A percentile compares a stretch with the other conserved stretches of the same genome.
These are phyloP conservation scores for Tricharina praecox DNA, from an alignment of 495 filamentous ascomycete genomes.

Conservation along the genomic window DNA sequence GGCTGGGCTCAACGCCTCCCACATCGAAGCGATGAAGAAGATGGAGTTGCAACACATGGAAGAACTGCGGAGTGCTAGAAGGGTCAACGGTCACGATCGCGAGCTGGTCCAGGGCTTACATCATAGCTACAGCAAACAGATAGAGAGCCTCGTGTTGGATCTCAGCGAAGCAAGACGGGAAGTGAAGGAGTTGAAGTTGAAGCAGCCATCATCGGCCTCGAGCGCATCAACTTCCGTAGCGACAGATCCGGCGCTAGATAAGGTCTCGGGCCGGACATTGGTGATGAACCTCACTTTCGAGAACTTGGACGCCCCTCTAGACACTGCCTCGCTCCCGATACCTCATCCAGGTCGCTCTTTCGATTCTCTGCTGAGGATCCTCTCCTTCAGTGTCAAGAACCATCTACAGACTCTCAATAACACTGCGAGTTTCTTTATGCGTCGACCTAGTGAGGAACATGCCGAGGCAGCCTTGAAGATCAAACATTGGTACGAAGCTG, in stretches of 20 bases:
- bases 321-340: conserved; percentile 10
- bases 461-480: conserved; percentile 11
- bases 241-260: background rate
- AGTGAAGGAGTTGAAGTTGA: conserved; percentile 11
- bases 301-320: conserved; percentile 16
- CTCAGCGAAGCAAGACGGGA: conserved; percentile 20
- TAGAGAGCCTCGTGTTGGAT: conserved; percentile 19
- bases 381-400: conserved; percentile 15
- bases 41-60: conserved; percentile 14
- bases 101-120: conserved; percentile 20
- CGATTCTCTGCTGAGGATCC: conserved; percentile 10
- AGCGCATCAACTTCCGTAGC: background rate
- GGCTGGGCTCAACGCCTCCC: conserved; percentile 8
- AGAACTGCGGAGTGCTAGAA: conserved; percentile 16
- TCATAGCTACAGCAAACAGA: conserved; percentile 21
- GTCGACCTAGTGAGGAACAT: conserved; percentile 8
- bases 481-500: conserved; percentile 12
- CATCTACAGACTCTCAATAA: conserved; percentile 16
- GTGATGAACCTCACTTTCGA: conserved; percentile 15
- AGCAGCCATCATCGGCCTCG: conserved; percentile 3
- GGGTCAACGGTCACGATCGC: conserved; percentile 17
- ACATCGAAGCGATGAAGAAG: conserved; percentile 15
- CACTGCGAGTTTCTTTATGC: conserved; percentile 15
- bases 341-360: conserved; percentile 21
- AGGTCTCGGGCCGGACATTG: conserved; percentile 7